Evolutionary conservation across 169 alveolate species (phyloP).

Genomic region (Plasmodium cynomolgi): DNA sequence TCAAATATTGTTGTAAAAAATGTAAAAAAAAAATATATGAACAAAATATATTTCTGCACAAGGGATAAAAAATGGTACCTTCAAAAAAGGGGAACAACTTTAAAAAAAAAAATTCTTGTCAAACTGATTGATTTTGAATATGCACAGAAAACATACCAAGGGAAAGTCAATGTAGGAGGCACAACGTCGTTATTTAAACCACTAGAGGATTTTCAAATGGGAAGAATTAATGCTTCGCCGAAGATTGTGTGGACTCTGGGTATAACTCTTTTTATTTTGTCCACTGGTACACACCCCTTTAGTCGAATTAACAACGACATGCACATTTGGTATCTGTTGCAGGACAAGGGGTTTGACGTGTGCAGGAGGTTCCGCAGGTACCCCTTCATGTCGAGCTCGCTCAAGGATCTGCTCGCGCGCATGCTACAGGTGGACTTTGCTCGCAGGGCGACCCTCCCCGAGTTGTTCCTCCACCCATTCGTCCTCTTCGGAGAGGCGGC

Average conservation of each 20-base stretch:
- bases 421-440: constrained; percentile 25
- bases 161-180: constrained; percentile 45
- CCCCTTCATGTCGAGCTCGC: constrained; percentile 26
- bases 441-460: constrained; percentile 14
- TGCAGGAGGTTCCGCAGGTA: neutral
- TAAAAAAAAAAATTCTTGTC: constrained; percentile 15
- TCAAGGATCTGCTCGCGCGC: constrained; percentile 30
- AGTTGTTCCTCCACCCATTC: constrained; percentile 22
- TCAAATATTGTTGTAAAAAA: constrained; percentile 54
- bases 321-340: constrained; percentile 28
- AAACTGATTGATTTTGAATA: constrained; percentile 59
- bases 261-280: constrained; percentile 37
- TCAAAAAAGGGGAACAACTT: constrained; percentile 5
- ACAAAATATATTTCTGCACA: constrained; percentile 23
- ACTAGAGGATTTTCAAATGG: constrained; percentile 33
- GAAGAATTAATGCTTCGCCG: constrained; percentile 27
- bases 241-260: constrained; percentile 63
- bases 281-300: constrained; percentile 60
- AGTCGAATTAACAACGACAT: constrained; percentile 37
- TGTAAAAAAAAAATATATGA: constrained; percentile 33
- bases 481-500: constrained; percentile 28
- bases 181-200: constrained; percentile 66
- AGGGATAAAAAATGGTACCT: constrained; percentile 29
- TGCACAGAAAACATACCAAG: constrained; percentile 22
- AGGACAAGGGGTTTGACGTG: constrained; percentile 20